Conservation (phyloP, 2,329 filamentous ascomycete species). For the Talaromyces funiculosus region DNA sequence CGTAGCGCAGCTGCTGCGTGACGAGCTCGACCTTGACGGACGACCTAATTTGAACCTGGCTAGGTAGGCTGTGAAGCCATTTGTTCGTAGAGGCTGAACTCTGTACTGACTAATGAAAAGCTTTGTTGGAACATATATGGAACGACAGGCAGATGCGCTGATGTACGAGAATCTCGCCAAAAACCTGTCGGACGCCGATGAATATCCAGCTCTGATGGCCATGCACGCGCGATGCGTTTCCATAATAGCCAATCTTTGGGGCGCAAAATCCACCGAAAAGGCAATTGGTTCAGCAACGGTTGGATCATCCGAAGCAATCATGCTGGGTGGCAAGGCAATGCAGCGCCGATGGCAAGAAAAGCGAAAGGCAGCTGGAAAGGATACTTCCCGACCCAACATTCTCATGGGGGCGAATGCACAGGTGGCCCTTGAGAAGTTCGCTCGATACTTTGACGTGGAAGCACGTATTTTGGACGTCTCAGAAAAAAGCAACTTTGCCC, state of each 20-base stretch:
- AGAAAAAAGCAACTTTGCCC: constrained; percentile 54
- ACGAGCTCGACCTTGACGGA: constrained; percentile 60
- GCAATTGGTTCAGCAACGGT: constrained; percentile 66
- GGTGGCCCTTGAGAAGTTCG: constrained; percentile 68
- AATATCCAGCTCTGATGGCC: constrained; percentile 55
- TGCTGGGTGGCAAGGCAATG: constrained; percentile 66
- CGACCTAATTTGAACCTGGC: constrained; percentile 64
- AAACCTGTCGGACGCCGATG: constrained; percentile 66
- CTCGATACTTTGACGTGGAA: constrained; percentile 69
- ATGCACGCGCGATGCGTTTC: constrained; percentile 64
- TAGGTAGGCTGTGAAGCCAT: constrained; percentile 28
- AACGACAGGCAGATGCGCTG: constrained; percentile 58
- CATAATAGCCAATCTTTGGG: constrained; percentile 64
- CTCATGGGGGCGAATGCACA: constrained; percentile 70
- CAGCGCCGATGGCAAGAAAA: constrained; percentile 68
- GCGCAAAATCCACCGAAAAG: constrained; percentile 55
- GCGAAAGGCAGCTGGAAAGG: constrained; percentile 55
- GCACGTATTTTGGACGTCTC: constrained; percentile 59
- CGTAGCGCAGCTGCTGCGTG: constrained; percentile 60
- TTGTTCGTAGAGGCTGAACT: neutral
- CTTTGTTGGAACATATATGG: constrained; percentile 69
- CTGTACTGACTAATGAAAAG: constrained; percentile 27
- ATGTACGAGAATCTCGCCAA: constrained; percentile 65
- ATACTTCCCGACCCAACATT: constrained; percentile 62
- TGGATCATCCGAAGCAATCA: constrained; percentile 65